Conservation (phyloP, 2,329 filamentous ascomycete species). For the Aureobasidium sp. region DNA sequence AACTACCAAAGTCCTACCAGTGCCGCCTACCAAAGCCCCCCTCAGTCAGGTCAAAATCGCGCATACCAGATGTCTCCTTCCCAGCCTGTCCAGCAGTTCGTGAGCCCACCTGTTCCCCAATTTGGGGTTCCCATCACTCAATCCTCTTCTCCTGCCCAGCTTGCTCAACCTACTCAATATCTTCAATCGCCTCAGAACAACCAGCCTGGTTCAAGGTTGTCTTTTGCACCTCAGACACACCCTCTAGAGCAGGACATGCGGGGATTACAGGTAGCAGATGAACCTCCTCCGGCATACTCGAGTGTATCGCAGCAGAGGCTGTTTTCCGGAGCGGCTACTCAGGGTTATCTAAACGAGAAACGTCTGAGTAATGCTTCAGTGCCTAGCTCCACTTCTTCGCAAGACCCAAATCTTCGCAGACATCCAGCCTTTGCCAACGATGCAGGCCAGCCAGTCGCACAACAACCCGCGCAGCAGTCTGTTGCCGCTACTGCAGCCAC, state of each 20-base stretch:
- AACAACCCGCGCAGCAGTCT: constrained; percentile 45
- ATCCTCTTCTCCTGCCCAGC: background rate
- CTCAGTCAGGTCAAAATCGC: constrained; percentile 34
- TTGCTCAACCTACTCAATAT: background rate
- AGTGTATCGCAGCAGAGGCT: constrained; percentile 48
- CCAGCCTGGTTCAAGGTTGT: background rate
- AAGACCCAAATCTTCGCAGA: constrained; percentile 32
- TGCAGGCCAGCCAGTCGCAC: constrained; percentile 32
- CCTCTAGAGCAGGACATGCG: constrained; percentile 82
- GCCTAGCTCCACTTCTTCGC: constrained; percentile 6
- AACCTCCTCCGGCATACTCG: constrained; percentile 92
- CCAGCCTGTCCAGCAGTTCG: background rate
- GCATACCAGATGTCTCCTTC: constrained; percentile 7
- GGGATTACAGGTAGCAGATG: constrained; percentile 71
- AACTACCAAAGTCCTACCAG: background rate
- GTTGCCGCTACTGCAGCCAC: constrained; percentile 38
- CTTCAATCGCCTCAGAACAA: constrained; percentile 6
- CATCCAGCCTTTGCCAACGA: constrained; percentile 94
- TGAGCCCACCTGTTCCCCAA: constrained; percentile 34
- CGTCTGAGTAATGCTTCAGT: constrained; percentile 35
- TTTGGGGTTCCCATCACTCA: background rate
- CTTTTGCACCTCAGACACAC: constrained; percentile 15
- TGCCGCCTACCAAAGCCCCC: constrained; percentile 30
- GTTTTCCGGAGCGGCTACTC: constrained; percentile 39
- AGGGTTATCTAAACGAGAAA: constrained; percentile 70